Conservation (phyloP, 352 stramenopile species). For the Phytopythium mirpurense region DNA sequence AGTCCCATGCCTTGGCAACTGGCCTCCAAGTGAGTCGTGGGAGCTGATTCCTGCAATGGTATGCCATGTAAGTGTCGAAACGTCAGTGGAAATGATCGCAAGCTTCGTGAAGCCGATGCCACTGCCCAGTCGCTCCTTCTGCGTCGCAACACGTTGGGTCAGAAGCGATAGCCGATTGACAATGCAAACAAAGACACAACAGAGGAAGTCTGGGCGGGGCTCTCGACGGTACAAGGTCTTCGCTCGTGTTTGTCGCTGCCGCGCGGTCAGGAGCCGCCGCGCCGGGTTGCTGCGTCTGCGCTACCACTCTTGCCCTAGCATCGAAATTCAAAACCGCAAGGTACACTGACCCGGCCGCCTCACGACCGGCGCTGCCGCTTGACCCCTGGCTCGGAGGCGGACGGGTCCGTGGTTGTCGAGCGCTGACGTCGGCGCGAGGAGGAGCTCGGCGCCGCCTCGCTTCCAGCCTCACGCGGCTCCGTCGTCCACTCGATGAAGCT, state of each 20-base stretch:
- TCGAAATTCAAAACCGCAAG: background rate
- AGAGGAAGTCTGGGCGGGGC: background rate
- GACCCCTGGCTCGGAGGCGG: constrained; percentile 6
- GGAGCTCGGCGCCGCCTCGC: background rate
- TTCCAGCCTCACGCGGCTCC: background rate
- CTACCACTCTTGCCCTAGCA: background rate
- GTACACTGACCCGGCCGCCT: background rate
- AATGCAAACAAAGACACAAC: too few species aligned
- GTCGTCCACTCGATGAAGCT: constrained; percentile 33
- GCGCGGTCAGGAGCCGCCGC: background rate
- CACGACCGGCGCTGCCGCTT: constrained; percentile 31
- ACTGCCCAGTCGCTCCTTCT: background rate
- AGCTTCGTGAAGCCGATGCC: too few species aligned
- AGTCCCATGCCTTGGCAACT: too few species aligned
- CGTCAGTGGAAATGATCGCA: too few species aligned
- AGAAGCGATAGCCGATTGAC: background rate
- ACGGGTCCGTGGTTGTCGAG: constrained; percentile 1
- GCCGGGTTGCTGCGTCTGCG: background rate
- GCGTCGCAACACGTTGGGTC: background rate
- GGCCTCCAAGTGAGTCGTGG: too few species aligned
- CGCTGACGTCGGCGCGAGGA: constrained; percentile 14
- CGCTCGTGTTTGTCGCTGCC: constrained; percentile 2
- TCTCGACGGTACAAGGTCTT: background rate
- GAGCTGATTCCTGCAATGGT: too few species aligned
- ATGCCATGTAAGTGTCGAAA: too few species aligned